Base-by-base conservation (phyloP, 2,329 filamentous ascomycete species). In the Rasamsonia emersonii region DNA sequence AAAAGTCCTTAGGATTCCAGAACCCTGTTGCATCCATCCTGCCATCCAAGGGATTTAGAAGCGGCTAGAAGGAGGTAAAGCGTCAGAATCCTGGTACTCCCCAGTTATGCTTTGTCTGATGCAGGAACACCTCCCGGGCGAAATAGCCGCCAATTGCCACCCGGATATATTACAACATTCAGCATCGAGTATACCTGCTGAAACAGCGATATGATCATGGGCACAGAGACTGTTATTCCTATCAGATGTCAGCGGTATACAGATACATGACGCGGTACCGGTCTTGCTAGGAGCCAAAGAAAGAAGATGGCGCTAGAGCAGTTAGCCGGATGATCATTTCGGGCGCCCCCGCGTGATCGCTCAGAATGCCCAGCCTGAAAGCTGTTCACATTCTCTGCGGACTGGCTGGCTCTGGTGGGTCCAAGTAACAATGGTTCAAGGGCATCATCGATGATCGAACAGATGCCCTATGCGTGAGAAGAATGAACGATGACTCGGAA, bases 271-370 rank as follows among this genome's bases (percentile, higher is more conserved):
- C 15, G n/a, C 15, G 3, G 19, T 18, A 21, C 15, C 15, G 29
- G 32, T 16, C 24, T 28, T 15, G 19, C 28, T 18, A 21, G 20
- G 18, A 11, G 10, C 19, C 28, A 11, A 11, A 23, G 20, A 23
- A 7, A 23, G 20, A n/a, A n/a, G n/a, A 50, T 50, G 49, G 44
- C 50, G 49, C 53, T 51, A 54, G 41, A 45, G 43, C 47, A 42
- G 51, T 50, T 51, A 45, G 46, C 42, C 41, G 45, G 49, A 29
- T 44, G 53, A 57, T 54, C 50, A 43, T 41, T 41, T 40, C 46
- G 40, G 40, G 47, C 38, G 39, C 44, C 50, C 42, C 46, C 47
- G 48, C 56, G 51, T 53, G 54, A 53, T 52, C 46, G 40, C 48
- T 43, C 26, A 30, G 32, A 38, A 33, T 30, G 36, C 32, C 25